Conservation (phyloP, 306 rosid genomes). For the Hippophae gyantsensis region DNA sequence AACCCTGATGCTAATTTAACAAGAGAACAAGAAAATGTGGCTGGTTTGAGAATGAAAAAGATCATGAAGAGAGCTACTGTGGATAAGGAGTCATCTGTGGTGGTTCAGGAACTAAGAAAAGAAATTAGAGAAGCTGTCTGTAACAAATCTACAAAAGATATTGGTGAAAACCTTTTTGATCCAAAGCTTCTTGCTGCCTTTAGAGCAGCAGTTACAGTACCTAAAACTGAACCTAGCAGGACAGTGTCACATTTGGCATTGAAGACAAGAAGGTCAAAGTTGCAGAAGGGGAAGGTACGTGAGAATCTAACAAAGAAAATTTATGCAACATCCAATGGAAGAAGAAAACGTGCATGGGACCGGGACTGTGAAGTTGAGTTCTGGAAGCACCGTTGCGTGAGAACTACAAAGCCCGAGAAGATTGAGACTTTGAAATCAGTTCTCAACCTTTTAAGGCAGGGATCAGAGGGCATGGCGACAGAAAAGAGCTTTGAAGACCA, state of each 20-base stretch:
- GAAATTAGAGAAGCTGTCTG: conserved; percentile 87
- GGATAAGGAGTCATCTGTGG: conserved; percentile 61
- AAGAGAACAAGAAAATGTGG: conserved; percentile 41
- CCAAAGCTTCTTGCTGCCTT: conserved; percentile 94
- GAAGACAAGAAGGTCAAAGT: conserved; percentile 64
- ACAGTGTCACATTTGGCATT: conserved; percentile 51
- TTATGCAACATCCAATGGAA: conserved; percentile 66
- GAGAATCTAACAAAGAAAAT: conserved; percentile 86
- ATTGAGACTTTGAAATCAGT: conserved; percentile 84
- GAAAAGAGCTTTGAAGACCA: conserved; percentile 39
- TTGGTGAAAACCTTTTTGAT: conserved; percentile 66
- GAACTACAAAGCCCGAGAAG: conserved; percentile 78
- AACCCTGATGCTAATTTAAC: conserved; percentile 33
- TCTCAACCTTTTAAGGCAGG: conserved; percentile 66
- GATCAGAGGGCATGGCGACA: conserved; percentile 37
- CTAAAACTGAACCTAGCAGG: conserved; percentile 58
- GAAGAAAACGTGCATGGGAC: conserved; percentile 93
- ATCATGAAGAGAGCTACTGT: conserved; percentile 78
- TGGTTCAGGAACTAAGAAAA: conserved; percentile 71
- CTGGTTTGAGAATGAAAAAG: conserved; percentile 87
- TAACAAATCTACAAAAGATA: conserved; percentile 52
- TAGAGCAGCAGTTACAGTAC: conserved; percentile 73
- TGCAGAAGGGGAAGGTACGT: conserved; percentile 85
- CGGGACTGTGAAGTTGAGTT: conserved; percentile 93
- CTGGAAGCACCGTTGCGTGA: conserved; percentile 87